phyloP scores from a whole-genome alignment of 148 eudicot species.

The Chenopodium quinoa region DNA sequence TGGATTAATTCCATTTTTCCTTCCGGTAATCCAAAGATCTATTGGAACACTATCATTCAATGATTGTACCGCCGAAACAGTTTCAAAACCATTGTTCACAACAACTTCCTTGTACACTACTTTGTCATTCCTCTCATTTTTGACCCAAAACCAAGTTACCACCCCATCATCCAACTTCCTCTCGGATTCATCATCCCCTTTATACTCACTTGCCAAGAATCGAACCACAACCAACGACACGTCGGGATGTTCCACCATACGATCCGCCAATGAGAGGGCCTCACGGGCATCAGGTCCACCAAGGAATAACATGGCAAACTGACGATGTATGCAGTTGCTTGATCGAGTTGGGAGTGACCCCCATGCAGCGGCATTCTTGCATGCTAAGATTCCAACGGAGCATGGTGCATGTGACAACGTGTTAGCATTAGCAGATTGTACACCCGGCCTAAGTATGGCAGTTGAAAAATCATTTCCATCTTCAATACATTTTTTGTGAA shows the following conservation, averaged over 20 bases:
- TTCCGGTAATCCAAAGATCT: constrained; percentile 87
- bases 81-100: constrained; percentile 64
- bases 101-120: constrained; percentile 70
- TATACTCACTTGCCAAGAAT: constrained; percentile 43
- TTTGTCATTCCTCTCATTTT: constrained; percentile 58
- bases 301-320: constrained; percentile 61
- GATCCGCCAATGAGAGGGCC: constrained; percentile 64
- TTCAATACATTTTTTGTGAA: constrained; percentile 33
- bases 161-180: constrained; percentile 80
- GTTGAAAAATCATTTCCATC: neutral
- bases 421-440: constrained; percentile 38
- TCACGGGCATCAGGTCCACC: constrained; percentile 86
- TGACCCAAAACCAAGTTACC: constrained; percentile 91
- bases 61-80: constrained; percentile 53
- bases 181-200: constrained; percentile 55
- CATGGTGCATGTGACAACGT: constrained; percentile 74
- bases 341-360: neutral
- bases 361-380: constrained; percentile 31
- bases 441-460: constrained; percentile 20
- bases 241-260: constrained; percentile 46
- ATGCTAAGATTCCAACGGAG: constrained; percentile 69
- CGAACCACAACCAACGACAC: constrained; percentile 53
- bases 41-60: constrained; percentile 33
- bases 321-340: constrained; percentile 18
- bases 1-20: constrained; percentile 61